Base-by-base conservation (phyloP, 2,329 filamentous ascomycete species). In the Fusarium devonianum region DNA sequence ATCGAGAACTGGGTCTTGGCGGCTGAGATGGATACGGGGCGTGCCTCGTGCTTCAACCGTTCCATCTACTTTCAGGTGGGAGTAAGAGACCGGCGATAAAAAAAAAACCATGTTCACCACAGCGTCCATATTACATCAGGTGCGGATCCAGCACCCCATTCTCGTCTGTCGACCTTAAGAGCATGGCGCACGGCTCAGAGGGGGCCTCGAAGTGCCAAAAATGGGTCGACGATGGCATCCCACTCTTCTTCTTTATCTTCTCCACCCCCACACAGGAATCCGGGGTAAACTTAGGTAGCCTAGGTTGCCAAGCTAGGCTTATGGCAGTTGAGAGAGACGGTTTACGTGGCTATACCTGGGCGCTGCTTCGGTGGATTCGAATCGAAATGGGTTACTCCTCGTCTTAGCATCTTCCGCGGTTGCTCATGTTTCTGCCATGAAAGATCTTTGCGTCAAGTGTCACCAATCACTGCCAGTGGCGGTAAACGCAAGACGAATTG, bases 181-280 rank as follows among this genome's bases (percentile, higher is more conserved):
- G 48, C 33, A 53, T 28, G 46, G 53, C 54, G 53, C 49, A 56
- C 37, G 53, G 46, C n/a, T n/a, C 22, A 44, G 56, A 49, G 29
- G 44, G 42, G 44, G 53, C 33, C 45, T 44, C 49, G 39, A 49
- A 34, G 39, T 41, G 48, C 44, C 44, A 33, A 58, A 46, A 53
- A 59, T 41, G 56, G 55, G 46, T 38, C 49, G 51, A 48, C 39
- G 42, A 43, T 33, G 36, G 39, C 57, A 61, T 61, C 50, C 58
- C 47, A 44, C 58, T 58, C 56, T 37, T 14, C 19, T 55, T 53
- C 61, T 57, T 62, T 62, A 58, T 14, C 19, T 55, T 53, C 61
- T 57, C 62, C 62, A 58, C 62, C 62, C 62, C 62, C 62, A 64
- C 56, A 60, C 33, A 29, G 28, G 26, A 59, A 60, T 60, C 56